phyloP scores from a whole-genome alignment of 495 filamentous ascomycete genomes.

The Lasiosphaeria ovina region DNA sequence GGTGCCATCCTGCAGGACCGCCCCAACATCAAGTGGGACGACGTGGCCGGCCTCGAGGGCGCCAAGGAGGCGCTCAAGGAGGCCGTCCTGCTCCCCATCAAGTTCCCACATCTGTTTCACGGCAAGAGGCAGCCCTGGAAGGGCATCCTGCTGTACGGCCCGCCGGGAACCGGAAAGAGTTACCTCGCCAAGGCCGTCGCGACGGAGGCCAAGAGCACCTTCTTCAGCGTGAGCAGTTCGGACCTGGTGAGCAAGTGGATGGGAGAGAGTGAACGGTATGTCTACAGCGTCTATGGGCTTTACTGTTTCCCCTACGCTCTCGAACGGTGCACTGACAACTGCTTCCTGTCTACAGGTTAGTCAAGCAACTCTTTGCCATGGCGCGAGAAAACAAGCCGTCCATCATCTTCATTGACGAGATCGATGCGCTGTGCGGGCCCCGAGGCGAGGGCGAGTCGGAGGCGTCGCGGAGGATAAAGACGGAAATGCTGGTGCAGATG shows the following conservation, averaged over 20 bases:
- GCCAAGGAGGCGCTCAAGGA: constrained; percentile 98
- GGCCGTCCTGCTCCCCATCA: constrained; percentile 94
- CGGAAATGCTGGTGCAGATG: constrained; percentile 98
- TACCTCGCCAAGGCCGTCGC: constrained; percentile 97
- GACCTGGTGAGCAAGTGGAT: constrained; percentile 99
- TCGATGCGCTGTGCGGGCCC: constrained; percentile 94
- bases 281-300: neutral
- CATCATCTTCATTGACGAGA: constrained; percentile 99
- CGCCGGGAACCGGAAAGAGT: constrained; percentile 94
- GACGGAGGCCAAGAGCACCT: constrained; percentile 98
- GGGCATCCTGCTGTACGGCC: constrained; percentile 93
- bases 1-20: constrained; percentile 93
- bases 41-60: constrained; percentile 92
- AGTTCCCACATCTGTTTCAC: constrained; percentile 95
- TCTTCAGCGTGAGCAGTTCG: constrained; percentile 96
- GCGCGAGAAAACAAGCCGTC: constrained; percentile 96
- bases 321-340: neutral
- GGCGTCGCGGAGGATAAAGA: constrained; percentile 96
- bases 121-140: constrained; percentile 98
- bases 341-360: constrained; percentile 57
- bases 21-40: constrained; percentile 95
- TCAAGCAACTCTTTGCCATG: constrained; percentile 97
- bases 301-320: neutral
- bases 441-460: constrained; percentile 97
- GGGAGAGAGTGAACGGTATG: constrained; percentile 95